Base-by-base conservation (phyloP, 2,329 filamentous ascomycete genomes). In the Rachicladosporium sp. region DNA sequence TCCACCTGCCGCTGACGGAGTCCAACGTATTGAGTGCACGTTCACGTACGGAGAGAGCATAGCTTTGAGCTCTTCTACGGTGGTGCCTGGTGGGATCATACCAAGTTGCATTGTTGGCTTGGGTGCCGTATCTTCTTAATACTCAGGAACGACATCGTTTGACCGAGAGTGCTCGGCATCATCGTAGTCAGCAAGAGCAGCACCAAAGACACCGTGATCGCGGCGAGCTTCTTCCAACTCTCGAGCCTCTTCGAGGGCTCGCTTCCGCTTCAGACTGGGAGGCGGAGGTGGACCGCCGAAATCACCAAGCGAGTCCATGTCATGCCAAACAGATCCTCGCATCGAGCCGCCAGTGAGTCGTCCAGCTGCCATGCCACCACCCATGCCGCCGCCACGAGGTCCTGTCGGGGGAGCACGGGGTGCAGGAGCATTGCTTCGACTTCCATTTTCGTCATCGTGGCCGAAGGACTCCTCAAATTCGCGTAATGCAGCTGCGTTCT, bases 401-500 rank as follows among this genome's bases (percentile, higher is more conserved):
- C 69, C 46, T 69, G 30, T 33, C 2, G 52, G 45, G 12, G 46
- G 43, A 27, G 23, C 23, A 27, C 23, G 23, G 23, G 23, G 23
- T 27, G 23, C 23, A 27, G 23, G 4, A 6, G 23, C 23, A 27
- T 27, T 27, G 7, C 23, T 27, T 27, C 23, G 23, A 27, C 23
- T 27, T 7, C 23, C 23, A 12, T 51, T 50, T 15, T 63, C 57
- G 43, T 73, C 72, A 30, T 70, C 75, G 31, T 71, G 67, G 19
- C 78, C 78, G 51, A 84, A 83, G 40, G 73, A 86, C 61, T 89
- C 89, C 41, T 91, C 76, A 50, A 94, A 94, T 48, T 89, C 85
- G 50, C 86, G 78, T 59, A 88, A 83, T 1, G 87, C 85, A 15
- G 85, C 86, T 13, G 82, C 84, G 5, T 84, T 93, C 63, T 94